These are phyloP conservation scores for Trifolium pratense DNA, from an alignment of 306 rosid genomes.

Conservation along the genomic window DNA sequence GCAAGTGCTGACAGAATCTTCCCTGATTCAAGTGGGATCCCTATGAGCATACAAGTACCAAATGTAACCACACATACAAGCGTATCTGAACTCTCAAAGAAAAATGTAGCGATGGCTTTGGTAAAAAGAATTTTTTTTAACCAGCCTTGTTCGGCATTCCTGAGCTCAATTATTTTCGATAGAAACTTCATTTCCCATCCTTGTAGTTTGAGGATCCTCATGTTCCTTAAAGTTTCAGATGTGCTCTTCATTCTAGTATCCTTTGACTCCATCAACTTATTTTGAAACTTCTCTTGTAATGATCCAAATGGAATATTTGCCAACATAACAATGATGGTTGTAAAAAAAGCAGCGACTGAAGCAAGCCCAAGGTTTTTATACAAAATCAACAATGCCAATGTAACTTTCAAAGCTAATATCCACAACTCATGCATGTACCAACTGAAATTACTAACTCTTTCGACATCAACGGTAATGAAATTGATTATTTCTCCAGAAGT, in stretches of 20 bases:
- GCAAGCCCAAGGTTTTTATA: conserved; percentile 58
- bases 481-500: conserved; percentile 63
- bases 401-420: conserved; percentile 49
- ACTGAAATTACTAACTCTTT: conserved; percentile 48
- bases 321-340: conserved; percentile 55
- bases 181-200: conserved; percentile 76
- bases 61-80: conserved; percentile 59
- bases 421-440: conserved; percentile 52
- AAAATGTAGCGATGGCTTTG: conserved; percentile 40
- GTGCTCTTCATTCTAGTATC: conserved; percentile 61
- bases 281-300: conserved; percentile 51
- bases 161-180: too few species aligned
- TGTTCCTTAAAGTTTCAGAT: conserved; percentile 63
- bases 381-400: conserved; percentile 49
- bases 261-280: conserved; percentile 61
- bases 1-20: conserved; percentile 63
- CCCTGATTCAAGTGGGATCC: conserved; percentile 62
- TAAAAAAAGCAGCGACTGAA: conserved; percentile 48
- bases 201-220: conserved; percentile 67
- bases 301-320: conserved; percentile 56
- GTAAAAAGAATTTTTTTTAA: conserved; percentile 50
- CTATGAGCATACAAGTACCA: conserved; percentile 51
- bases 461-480: conserved; percentile 62
- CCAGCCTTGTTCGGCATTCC: conserved; percentile 55
- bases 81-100: conserved; percentile 56